Base-by-base conservation (phyloP, 2,329 filamentous ascomycete genomes). In the Aureobasidium sp. region DNA sequence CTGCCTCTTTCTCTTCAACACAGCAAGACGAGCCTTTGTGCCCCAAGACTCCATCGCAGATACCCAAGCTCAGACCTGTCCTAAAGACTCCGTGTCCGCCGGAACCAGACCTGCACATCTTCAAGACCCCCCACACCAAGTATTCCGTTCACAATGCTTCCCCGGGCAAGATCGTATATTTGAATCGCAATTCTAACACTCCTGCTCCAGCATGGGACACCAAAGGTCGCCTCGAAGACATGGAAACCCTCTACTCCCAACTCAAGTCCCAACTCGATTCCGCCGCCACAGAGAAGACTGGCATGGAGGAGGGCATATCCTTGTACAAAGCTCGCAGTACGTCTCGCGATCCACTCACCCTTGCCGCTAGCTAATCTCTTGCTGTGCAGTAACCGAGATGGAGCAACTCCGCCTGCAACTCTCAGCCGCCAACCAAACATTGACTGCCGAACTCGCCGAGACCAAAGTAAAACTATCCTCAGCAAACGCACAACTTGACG, bases 101-200 rank as follows among this genome's bases (percentile, higher is more conserved):
- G 50, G 33, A 49, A 5, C 8, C 29, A 35, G 40, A 35, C 38
- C 29, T 58, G 43, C 43, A 47, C 17, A 58, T 58, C 55, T 49
- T 15, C 31, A 60, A 47, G 43, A 63, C 60, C 43, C 57, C 62
- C 51, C 51, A 46, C 33, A 60, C 45, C 49, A 64, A 60, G 46
- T 46, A 50, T 42, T 60, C 47, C 40, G 29, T 58, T 60, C 46
- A 45, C 31, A 49, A 61, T 60, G 43, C 46, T 54, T 62, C 62
- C 21, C 65, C 70, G 70, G 60, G 29, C 54, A 63, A 80, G 60
- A 64, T 62, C 59, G 61, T 60, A 10, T 70, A 62, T 77, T 78
- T 93, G 68, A 86, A 81, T 65, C 88, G 85, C 77, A 77, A 86
- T 79, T 90, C 91, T 85, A 87, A 89, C 80, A 75, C 82, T 65